Evolutionary conservation across 2,329 filamentous ascomycete genomes (phyloP), one percentile per base, ranked within the genome.

Genomic region (Aspergillus costaricaensis): DNA sequence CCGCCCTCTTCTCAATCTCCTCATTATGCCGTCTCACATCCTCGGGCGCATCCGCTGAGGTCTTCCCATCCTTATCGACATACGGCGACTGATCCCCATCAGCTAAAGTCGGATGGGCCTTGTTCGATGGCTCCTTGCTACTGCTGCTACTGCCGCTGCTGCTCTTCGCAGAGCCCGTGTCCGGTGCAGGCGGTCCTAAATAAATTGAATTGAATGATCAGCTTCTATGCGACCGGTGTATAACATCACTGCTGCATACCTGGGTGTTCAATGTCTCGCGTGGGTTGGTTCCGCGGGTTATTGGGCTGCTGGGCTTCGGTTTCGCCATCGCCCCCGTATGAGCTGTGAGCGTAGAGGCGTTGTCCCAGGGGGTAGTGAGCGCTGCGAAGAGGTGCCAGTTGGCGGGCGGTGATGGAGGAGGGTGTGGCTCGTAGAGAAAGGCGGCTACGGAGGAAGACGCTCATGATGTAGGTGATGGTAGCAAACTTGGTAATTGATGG

Each of bases 21-120:
- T 59, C 58, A 53, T 77, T 77, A 61, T 77, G 75, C 56, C 59
- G 54, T 57, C 69, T 74, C 58, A 77, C 75, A 59, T 76, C 75
- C 9, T 72, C 64, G 0, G 75, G 72, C 1, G 74, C 52, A 65
- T 76, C 66, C 0, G 65, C 53, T 1, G 63, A 60, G 12, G 56
- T 38, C 1, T 71, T 67, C 0, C 75, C 75, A 5, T 72, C 56
- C 2, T 58, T 48, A 43, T 77, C 73, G 8, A 72, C 53, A 39
- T 75, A 68, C 8, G 69, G 68, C 2, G 74, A 73, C 43, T 72
- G 66, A 9, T 62, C 66, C 7, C 69, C 71, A 49, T 71, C 68
- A n/a, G 55, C 64, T 10, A 77, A 64, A 3, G 74, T 76, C 14
- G 75, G 74, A 4, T 63, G 65, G 19, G 74, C 73, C 2, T 74